A percentile compares a stretch with the other conserved stretches of the same genome.
phyloP scores from a whole-genome alignment of 2,329 filamentous ascomycete genomes.

The Aspergillus versicolor region DNA sequence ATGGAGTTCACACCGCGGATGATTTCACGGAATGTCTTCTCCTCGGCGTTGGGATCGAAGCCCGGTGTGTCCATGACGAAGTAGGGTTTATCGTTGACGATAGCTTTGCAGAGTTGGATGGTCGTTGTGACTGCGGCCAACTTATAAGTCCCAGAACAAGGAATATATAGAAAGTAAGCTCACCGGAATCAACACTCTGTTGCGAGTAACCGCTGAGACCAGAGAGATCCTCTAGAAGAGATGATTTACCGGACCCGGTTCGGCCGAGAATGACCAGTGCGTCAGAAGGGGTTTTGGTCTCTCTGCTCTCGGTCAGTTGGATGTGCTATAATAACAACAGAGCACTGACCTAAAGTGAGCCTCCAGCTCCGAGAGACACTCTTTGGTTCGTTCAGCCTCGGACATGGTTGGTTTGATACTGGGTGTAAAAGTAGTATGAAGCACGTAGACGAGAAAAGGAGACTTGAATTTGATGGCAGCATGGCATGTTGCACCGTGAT shows the following conservation, averaged over 20 bases:
- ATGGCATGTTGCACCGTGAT: not conserved
- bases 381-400: not conserved
- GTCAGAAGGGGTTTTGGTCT: not conserved
- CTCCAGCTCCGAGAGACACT: not conserved
- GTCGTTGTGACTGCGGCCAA: not conserved
- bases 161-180: not conserved
- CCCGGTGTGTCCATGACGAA: constrained; percentile 10
- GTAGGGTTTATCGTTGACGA: not conserved
- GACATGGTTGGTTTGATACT: not conserved
- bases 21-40: not conserved
- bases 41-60: constrained; percentile 1
- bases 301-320: not conserved
- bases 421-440: not conserved
- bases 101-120: constrained; percentile 1
- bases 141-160: not conserved
- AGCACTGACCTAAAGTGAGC: not conserved
- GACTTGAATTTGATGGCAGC: not conserved
- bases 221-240: constrained; percentile 5
- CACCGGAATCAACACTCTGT: constrained; percentile 3
- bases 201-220: constrained; percentile 4
- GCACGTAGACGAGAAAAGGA: not conserved
- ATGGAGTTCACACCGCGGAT: constrained; percentile 1
- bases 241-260: constrained; percentile 4
- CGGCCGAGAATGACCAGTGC: constrained; percentile 4
- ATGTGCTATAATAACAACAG: too few relatives aligned